Conservation (phyloP, 2,329 filamentous ascomycete species). For the Calycina herbarum region DNA sequence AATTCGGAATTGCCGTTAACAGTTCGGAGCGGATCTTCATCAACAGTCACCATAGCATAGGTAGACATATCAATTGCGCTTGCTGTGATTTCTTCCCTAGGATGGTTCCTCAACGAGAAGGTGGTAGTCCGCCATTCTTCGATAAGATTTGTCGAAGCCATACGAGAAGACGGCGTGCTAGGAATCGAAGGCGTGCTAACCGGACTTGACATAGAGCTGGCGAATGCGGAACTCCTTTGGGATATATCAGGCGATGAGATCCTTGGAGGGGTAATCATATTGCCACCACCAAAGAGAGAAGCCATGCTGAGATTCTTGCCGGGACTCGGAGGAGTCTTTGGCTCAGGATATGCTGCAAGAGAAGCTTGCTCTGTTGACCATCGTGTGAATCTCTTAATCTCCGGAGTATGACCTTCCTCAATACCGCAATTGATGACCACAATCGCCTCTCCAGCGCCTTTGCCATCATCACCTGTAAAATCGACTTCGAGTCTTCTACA, state of each 20-base stretch:
- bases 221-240: slow-evolving; percentile 29
- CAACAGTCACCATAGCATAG: slow-evolving; percentile 67
- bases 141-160: slow-evolving; percentile 40
- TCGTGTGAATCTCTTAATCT: slow-evolving; percentile 59
- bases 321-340: slow-evolving; percentile 34
- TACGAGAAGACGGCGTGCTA: slow-evolving; percentile 24
- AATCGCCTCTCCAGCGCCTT: slow-evolving; percentile 73
- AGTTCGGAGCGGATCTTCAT: slow-evolving; percentile 74
- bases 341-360: slow-evolving; percentile 34
- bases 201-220: slow-evolving; percentile 21
- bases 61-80: slow-evolving; percentile 73
- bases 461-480: slow-evolving; percentile 79
- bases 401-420: slow-evolving; percentile 38
- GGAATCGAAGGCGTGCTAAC: slow-evolving; percentile 31
- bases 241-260: slow-evolving; percentile 26
- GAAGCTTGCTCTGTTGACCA: slow-evolving; percentile 41
- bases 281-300: slow-evolving; percentile 37
- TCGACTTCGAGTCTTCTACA: slow-evolving; percentile 80
- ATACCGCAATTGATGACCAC: slow-evolving; percentile 71
- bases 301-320: slow-evolving; percentile 29
- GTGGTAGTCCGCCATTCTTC: slow-evolving; percentile 68
- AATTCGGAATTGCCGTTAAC: slow-evolving; percentile 49
- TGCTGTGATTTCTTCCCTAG: slow-evolving; percentile 64
- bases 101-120: slow-evolving; percentile 61
- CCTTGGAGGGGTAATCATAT: slow-evolving; percentile 28